These are phyloP conservation scores for Cadophora malorum DNA, from an alignment of 2,329 filamentous ascomycete species.

Conservation along the genomic window DNA sequence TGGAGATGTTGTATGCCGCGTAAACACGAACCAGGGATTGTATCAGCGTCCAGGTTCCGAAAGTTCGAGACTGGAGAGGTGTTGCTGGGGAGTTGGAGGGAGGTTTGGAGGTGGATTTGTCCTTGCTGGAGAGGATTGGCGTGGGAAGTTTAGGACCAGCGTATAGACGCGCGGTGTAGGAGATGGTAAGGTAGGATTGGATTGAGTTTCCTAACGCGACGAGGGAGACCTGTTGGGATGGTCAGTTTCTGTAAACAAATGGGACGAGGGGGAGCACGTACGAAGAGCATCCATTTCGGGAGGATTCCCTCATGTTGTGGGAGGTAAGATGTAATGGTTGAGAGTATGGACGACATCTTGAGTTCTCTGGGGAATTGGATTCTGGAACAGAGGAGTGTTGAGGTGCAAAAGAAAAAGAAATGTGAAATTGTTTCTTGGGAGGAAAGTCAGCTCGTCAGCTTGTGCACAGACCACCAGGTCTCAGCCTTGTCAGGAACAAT, in stretches of 20 bases:
- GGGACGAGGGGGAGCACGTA: constrained; percentile 46
- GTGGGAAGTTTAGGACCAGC: constrained; percentile 58
- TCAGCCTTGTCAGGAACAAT: constrained; percentile 1
- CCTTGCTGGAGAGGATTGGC: constrained; percentile 55
- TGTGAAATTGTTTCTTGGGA: neutral
- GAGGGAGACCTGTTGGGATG: constrained; percentile 70
- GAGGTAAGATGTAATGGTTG: constrained; percentile 34
- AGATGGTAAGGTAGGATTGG: constrained; percentile 80
- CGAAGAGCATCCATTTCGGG: constrained; percentile 70
- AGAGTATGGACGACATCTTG: constrained; percentile 16
- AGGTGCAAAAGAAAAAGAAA: neutral
- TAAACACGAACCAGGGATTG: constrained; percentile 67
- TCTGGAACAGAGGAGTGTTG: neutral
- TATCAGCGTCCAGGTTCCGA: constrained; percentile 74
- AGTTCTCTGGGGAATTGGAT: neutral
- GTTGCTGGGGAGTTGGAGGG: constrained; percentile 72
- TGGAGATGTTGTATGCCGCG: constrained; percentile 70
- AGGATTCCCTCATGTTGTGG: constrained; percentile 55
- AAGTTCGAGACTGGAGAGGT: constrained; percentile 79
- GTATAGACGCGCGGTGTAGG: constrained; percentile 89
- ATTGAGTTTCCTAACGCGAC: constrained; percentile 84
- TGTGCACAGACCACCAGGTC: constrained; percentile 11
- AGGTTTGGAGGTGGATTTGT: constrained; percentile 54
- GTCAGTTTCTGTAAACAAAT: constrained; percentile 13
- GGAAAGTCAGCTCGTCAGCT: constrained; percentile 5